Percentiles rank a stretch among this genome's conserved stretches.
phyloP scores from a whole-genome alignment of 2,329 filamentous ascomycete species.

The Venturia asperata region DNA sequence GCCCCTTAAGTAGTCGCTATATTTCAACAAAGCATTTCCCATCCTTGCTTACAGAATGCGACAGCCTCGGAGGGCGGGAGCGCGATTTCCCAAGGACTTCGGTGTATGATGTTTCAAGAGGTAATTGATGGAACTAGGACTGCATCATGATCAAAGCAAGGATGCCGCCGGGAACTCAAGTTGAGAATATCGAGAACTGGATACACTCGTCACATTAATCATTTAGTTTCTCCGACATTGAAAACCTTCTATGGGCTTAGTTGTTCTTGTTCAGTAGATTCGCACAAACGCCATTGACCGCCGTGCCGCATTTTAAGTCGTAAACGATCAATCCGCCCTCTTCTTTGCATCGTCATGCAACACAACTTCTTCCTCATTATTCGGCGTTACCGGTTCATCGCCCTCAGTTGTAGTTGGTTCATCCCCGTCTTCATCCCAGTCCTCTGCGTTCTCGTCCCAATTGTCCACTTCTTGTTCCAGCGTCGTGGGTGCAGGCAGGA shows the following conservation, averaged over 20 bases:
- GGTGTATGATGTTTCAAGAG: no score
- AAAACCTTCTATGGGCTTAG: background rate
- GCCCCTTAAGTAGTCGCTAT: background rate
- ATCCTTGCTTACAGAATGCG: background rate
- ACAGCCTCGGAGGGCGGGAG: background rate
- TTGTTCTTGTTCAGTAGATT: background rate
- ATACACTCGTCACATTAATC: background rate
- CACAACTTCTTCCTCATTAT: conserved; percentile 46
- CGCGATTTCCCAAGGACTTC: no score
- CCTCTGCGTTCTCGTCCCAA: conserved; percentile 80
- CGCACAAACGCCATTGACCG: background rate
- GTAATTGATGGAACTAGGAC: no score
- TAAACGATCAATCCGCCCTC: background rate
- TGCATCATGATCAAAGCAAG: no score
- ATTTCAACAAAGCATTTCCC: background rate
- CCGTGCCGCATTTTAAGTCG: background rate
- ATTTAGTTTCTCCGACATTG: background rate
- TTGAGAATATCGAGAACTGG: background rate
- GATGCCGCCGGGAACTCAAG: no score
- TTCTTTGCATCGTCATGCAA: background rate
- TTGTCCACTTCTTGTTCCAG: conserved; percentile 83
- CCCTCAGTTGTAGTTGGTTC: conserved; percentile 19
- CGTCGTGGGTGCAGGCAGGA: conserved; percentile 28
- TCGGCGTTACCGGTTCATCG: conserved; percentile 21
- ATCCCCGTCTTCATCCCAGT: conserved; percentile 56